Conservation (phyloP, 352 stramenopile species). For the Globisporangium nagaii region DNA sequence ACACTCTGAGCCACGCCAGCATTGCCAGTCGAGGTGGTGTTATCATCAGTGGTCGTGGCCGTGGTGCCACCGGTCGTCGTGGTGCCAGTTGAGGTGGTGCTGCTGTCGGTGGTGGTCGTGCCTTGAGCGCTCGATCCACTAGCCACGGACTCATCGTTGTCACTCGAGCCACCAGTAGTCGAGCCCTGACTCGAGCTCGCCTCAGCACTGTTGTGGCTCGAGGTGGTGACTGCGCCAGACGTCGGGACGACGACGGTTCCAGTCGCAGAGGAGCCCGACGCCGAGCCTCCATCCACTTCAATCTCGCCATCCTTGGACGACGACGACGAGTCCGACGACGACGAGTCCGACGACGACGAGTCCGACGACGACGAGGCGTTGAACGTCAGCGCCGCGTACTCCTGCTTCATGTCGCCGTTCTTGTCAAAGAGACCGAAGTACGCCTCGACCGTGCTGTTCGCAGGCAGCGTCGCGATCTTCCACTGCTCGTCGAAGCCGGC, state of each 20-base stretch:
- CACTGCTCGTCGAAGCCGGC: conserved; percentile 57
- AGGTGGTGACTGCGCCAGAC: too few relatives aligned
- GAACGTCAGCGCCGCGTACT: conserved; percentile 30
- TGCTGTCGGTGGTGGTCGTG: too few relatives aligned
- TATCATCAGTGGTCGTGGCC: too few relatives aligned
- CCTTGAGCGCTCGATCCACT: too few relatives aligned
- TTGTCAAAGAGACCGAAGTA: conserved; percentile 64
- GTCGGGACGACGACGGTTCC: neutral
- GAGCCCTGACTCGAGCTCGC: too few relatives aligned
- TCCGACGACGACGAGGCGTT: conserved; percentile 7
- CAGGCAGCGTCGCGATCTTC: conserved; percentile 42
- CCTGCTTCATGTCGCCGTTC: conserved; percentile 42
- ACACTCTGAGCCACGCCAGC: neutral
- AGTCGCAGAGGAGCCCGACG: too few relatives aligned
- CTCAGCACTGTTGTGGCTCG: too few relatives aligned
- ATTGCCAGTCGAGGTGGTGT: neutral
- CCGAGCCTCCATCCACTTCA: neutral
- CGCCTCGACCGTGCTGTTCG: conserved; percentile 57
- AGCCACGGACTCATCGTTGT: too few relatives aligned
- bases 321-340: neutral
- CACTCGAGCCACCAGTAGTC: too few relatives aligned
- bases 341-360: neutral
- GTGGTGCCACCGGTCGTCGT: too few relatives aligned
- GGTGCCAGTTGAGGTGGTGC: too few relatives aligned
- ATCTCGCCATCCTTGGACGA: neutral